A percentile compares a stretch with the other conserved stretches of the same genome.
Evolutionary conservation across 2,329 filamentous ascomycete genomes (phyloP).

Genomic region (Phialophora macrospora): DNA sequence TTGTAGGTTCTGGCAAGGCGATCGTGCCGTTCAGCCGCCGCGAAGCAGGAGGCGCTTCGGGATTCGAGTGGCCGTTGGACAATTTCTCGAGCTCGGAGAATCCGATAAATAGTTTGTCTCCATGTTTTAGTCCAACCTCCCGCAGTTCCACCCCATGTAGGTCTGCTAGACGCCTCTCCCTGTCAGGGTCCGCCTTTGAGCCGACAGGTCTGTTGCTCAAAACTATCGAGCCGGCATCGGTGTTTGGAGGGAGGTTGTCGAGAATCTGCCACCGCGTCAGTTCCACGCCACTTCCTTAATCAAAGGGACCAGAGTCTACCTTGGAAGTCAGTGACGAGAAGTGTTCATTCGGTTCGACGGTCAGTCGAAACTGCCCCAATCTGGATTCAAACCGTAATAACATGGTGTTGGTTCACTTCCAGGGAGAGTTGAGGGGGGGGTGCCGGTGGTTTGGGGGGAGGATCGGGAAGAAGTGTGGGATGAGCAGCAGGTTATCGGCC

Average conservation of each 20-base stretch:
- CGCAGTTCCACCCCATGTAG: slow-evolving; percentile 62
- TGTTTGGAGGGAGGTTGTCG: slow-evolving; percentile 63
- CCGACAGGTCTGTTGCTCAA: slow-evolving; percentile 67
- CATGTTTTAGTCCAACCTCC: slow-evolving; percentile 70
- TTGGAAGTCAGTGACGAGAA: slow-evolving; percentile 65
- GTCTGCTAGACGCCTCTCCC: slow-evolving; percentile 58
- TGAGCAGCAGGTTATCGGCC: not conserved
- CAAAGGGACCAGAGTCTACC: slow-evolving; percentile 40
- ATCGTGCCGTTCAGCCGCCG: slow-evolving; percentile 81
- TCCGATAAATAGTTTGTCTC: slow-evolving; percentile 85
- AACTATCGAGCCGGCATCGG: slow-evolving; percentile 60
- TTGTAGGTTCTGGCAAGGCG: slow-evolving; percentile 41
- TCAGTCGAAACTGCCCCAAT: slow-evolving; percentile 89
- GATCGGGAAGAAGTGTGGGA: not conserved
- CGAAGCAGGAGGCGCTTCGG: slow-evolving; percentile 46
- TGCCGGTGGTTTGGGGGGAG: not conserved
- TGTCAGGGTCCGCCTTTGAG: slow-evolving; percentile 49
- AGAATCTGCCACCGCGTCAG: slow-evolving; percentile 50
- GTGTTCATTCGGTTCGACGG: slow-evolving; percentile 72
- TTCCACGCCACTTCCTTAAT: not conserved
- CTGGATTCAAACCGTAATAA: slow-evolving; percentile 85
- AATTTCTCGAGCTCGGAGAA: slow-evolving; percentile 67
- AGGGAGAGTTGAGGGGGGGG: slow-evolving; percentile 6
- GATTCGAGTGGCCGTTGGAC: slow-evolving; percentile 56
- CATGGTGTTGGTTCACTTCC: slow-evolving; percentile 56